A percentile compares a stretch with the other conserved stretches of the same genome.
These are phyloP conservation scores for Xerocomus amazonicus DNA, from an alignment of 1,284 basidiomycete species.

Conservation along the genomic window DNA sequence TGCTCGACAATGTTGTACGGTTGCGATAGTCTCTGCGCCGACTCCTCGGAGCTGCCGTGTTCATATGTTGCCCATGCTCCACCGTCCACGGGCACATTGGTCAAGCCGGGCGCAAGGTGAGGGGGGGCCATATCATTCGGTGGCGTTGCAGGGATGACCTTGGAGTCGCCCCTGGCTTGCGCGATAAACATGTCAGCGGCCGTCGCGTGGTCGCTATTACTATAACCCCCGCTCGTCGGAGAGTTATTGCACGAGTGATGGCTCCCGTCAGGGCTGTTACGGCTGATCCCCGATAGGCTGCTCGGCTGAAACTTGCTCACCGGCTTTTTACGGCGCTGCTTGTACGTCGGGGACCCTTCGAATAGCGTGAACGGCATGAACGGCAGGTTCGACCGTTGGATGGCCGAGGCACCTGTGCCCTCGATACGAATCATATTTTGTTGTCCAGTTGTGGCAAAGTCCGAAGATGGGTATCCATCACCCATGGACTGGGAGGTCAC, in stretches of 20 bases:
- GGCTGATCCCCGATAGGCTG: conserved; percentile 22
- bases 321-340: conserved; percentile 79
- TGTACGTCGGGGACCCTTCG: conserved; percentile 81
- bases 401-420: conserved; percentile 18
- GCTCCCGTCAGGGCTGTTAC: conserved; percentile 24
- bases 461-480: conserved; percentile 1
- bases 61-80: conserved; percentile 22
- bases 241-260: conserved; percentile 14
- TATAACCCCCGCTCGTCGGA: conserved; percentile 36
- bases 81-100: conserved; percentile 19
- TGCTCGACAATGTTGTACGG: conserved; percentile 19
- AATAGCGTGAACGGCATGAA: conserved; percentile 74
- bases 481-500: conserved; percentile 13
- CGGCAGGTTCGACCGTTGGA: conserved; percentile 41
- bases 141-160: conserved; percentile 21
- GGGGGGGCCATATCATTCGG: conserved; percentile 17
- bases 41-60: conserved; percentile 18
- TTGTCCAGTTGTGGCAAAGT: neutral
- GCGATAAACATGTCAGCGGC: conserved; percentile 63
- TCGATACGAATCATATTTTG: conserved; percentile 31
- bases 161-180: conserved; percentile 51
- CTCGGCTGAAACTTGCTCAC: conserved; percentile 33
- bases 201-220: conserved; percentile 34
- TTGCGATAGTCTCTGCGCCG: conserved; percentile 17
- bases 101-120: conserved; percentile 20